phyloP scores from a whole-genome alignment of 805 yeast genomes.

The Saturnispora quitensis region DNA sequence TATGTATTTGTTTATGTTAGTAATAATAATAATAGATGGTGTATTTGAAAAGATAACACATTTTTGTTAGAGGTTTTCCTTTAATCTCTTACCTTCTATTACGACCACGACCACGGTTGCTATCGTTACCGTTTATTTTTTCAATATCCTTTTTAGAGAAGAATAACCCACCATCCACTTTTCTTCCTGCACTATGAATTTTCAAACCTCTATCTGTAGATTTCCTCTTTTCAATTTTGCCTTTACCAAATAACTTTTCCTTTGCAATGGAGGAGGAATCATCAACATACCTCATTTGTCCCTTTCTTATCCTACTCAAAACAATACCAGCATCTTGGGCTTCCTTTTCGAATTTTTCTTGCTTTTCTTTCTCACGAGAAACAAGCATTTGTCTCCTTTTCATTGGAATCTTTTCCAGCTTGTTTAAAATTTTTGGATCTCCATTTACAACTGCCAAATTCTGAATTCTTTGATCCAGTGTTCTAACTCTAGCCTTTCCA shows the following conservation, averaged over 20 bases:
- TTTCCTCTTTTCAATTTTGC: conserved; percentile 28
- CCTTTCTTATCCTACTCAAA: conserved; percentile 61
- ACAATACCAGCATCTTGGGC: conserved; percentile 89
- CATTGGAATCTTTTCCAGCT: conserved; percentile 81
- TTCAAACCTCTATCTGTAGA: conserved; percentile 69
- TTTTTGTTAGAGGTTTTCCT: background rate
- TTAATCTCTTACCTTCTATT: background rate
- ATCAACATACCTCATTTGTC: conserved; percentile 46
- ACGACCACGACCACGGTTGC: background rate
- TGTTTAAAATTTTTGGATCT: conserved; percentile 25
- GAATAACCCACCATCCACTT: conserved; percentile 70
- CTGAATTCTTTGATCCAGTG: conserved; percentile 50
- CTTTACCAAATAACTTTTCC: conserved; percentile 45
- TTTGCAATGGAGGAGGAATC: conserved; percentile 45
- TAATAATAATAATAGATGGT: background rate
- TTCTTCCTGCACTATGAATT: conserved; percentile 65
- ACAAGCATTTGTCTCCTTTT: conserved; percentile 78
- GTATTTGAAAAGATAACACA: background rate
- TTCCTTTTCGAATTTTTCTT: conserved; percentile 53
- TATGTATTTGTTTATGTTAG: conserved; percentile 3
- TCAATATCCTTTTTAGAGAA: conserved; percentile 62
- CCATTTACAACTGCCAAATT: conserved; percentile 40
- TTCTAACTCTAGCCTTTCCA: conserved; percentile 61
- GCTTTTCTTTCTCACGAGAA: conserved; percentile 32
- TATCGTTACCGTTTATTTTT: conserved; percentile 22